Evolutionary conservation across 2,329 filamentous ascomycete genomes (phyloP), one percentile per base, ranked within the genome.

Genomic region (Colletotrichum sp.): DNA sequence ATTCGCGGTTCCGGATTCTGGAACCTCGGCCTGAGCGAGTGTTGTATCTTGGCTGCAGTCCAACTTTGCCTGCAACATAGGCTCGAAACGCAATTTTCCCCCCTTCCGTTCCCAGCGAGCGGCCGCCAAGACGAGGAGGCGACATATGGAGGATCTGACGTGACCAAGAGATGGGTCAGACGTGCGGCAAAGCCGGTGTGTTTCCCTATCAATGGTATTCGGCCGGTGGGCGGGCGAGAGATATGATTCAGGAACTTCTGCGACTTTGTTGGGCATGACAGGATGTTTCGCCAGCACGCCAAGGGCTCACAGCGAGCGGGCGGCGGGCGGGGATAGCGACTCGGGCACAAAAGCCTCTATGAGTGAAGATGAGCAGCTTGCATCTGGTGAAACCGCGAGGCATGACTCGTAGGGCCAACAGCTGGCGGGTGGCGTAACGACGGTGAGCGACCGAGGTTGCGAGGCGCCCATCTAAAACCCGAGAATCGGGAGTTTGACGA

Each of bases 241-340:
- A 59, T 73, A 69, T 69, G 70, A 73, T 52, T 69, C 73, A 69
- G 64, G 73, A 61, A 73, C 70, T 69, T 76, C 73, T 73, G 73
- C 63, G 39, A 65, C 65, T 36, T 39, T 55, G 64, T 76, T 34
- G 25, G 63, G 57, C 70, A 69, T 76, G 73, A 73, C 70, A 69
- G 52, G 59, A 69, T 69, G 19, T 34, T 52, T 64, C 44, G 44
- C 70, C 34, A 36, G 34, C 59, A 30, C 36, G 64, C 74, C 74
- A 76, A 74, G 74, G 27, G 44, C 34, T 65, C 34, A 34, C 34
- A 36, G 49, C 29, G 61, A 72, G 57, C 57, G 59, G 57, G 57
- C 64, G 49, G 36, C 44, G 64, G 30, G 63, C 63, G 64, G 44
- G 64, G 74, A 65, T 29, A 29, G 64, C 59, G 39, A 36, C 22